Conservation (phyloP, 2,329 filamentous ascomycete species). For the Apiospora koreana region DNA sequence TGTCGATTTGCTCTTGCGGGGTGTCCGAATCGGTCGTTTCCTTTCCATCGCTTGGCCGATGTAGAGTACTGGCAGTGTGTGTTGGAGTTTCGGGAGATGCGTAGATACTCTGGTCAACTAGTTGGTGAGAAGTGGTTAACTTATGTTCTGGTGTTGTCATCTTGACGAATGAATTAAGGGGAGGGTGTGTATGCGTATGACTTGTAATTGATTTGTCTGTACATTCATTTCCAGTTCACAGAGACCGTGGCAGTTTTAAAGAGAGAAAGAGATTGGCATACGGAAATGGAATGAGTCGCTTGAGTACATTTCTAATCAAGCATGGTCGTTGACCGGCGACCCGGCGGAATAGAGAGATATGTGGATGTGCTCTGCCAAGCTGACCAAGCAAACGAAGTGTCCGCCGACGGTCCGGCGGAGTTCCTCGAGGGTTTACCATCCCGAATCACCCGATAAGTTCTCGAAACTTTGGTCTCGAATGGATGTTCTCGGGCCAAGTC, state of each 20-base stretch:
- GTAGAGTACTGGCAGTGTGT: neutral
- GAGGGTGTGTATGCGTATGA: neutral
- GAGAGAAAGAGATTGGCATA: accelerated
- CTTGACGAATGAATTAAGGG: neutral
- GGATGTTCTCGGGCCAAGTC: neutral
- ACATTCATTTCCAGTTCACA: neutral
- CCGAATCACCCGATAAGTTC: too few relatives aligned
- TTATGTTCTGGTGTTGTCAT: neutral
- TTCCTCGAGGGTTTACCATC: too few relatives aligned
- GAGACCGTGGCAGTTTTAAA: neutral
- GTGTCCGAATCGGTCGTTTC: neutral
- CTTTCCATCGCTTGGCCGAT: neutral
- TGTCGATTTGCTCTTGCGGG: neutral
- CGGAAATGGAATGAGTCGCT: neutral
- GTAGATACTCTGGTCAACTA: too few relatives aligned
- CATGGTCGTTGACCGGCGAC: neutral
- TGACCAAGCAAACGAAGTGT: neutral
- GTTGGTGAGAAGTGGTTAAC: neutral
- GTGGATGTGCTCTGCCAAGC: neutral
- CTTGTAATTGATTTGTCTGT: neutral
- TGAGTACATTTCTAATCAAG: neutral
- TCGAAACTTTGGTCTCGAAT: neutral
- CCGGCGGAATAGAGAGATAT: neutral
- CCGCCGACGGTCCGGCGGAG: neutral
- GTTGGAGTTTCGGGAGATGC: neutral